Evolutionary conservation across 805 yeast species (phyloP), one percentile per base, ranked within the genome.

Genomic region (Wickerhamomyces canadensis): DNA sequence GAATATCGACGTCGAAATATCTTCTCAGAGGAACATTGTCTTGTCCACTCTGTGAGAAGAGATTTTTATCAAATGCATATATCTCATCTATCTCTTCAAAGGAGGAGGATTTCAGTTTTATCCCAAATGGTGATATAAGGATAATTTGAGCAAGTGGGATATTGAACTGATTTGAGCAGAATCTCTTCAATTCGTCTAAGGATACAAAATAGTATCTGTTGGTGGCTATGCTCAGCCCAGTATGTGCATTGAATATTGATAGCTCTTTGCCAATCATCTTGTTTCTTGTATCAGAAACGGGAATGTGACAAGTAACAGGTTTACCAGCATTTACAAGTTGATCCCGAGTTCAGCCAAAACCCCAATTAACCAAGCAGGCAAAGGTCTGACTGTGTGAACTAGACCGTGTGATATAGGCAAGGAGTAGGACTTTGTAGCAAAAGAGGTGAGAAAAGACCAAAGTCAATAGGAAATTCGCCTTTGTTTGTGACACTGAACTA

Each of bases 101-200:
- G 64, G 72, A 54, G 19, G 47, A 37, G 8, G 45, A 37, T 40
- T 73, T 77, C 44, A 83, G 62, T 48, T 73, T 76, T 32, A 75
- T 68, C 0, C 89, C 89, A 54, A 72, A 78, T 1, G 87, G 76
- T 3, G 87, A 70, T 27, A 83, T 57, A 12, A 83, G 60, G 45
- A 82, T 66, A 30, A 70, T 47, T 35, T 68, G 66, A 19, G 57
- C 62, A 1, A 46, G 25, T 0, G 72, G 66, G 2, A 74, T 70
- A 30, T 49, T 48, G 55, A 74, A 67, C 27, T 65, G 59, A 4
- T 59, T 54, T 6, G 64, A 41, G 16, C 74, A 62, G 44, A 61
- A 68, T 21, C 52, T 59, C 43, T 65, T 68, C 23, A 75, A 52
- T 17, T 68, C 61, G 28, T 70, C 72, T 34, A 71, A 44, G 4